Evolutionary conservation across 768 basidiomycete species (phyloP), one percentile per base, ranked within the genome.

Genomic region (Zangia roseola): DNA sequence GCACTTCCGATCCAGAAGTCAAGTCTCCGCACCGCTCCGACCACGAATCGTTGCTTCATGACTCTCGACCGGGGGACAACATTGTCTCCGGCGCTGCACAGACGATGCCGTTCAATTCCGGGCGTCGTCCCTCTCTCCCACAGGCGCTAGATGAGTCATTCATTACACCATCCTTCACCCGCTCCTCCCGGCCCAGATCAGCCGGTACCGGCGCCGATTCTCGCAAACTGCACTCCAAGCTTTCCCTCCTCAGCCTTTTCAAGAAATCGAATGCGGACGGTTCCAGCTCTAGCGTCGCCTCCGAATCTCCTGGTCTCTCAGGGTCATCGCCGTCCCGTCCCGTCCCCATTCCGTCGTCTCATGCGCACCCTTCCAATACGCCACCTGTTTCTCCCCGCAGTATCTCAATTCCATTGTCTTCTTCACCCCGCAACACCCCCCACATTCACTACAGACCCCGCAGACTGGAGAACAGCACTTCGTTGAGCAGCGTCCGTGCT

Each of bases 231-330:
- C 77, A 78, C 23, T 82, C 83, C 66, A 91, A 91, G 65, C 78
- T 88, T 48, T 89, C 88, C 20, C 71, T 91, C 45, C 72, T 89
- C 54, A 83, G 80, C 56, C 73, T 90, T 14, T 89, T 90, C 72
- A 85, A 80, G 74, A 86, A 84, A 68, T 52, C 72, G 0, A 73
- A 69, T 12, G 75, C 65, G 12, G 74, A 70, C 28, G 64, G 68
- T 23, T 69, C 67, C 6, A 55, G 56, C 39, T 68, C 66, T 10
- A 68, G 74, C 69, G 42, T 71, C 62, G 49, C 62, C 50, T 61
- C 70, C n/a, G 62, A 69, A 41, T 58, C 61, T 10, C 59, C 60
- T n/a, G 58, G 49, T 26, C 63, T 55, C 2, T 53, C 57, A n/a
- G n/a, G n/a, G 8, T 59, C 68, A 2, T 57, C 70, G 1, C 59